These are phyloP conservation scores for Trypanosoma melophagium DNA, from an alignment of 208 protist genomes.

Conservation along the genomic window DNA sequence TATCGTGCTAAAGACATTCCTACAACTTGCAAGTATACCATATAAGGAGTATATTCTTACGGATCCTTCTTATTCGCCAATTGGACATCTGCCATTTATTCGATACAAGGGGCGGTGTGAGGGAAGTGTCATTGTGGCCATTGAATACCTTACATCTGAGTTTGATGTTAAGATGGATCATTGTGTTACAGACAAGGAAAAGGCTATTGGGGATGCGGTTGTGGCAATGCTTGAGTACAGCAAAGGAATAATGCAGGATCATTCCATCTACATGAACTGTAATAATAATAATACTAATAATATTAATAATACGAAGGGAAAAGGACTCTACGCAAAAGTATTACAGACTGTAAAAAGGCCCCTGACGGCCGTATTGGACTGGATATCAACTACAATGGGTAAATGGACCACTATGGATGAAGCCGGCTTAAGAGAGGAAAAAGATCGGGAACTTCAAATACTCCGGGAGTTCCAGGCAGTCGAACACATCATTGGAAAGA, in stretches of 20 bases:
- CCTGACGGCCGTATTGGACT: too few relatives aligned
- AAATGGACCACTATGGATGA: too few relatives aligned
- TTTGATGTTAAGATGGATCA: conserved; percentile 23
- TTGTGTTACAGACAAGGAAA: conserved; percentile 4
- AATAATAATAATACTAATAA: too few relatives aligned
- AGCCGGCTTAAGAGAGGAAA: too few relatives aligned
- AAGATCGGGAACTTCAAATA: too few relatives aligned
- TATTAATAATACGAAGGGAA: too few relatives aligned
- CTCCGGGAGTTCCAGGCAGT: too few relatives aligned
- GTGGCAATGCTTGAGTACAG: conserved; percentile 24
- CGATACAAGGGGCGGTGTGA: conserved; percentile 23
- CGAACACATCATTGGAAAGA: too few relatives aligned
- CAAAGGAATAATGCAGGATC: not conserved
- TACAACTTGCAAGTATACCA: conserved; percentile 28
- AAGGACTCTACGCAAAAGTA: too few relatives aligned
- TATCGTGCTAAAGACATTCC: conserved; percentile 28
- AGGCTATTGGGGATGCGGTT: conserved; percentile 14
- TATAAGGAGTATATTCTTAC: conserved; percentile 14
- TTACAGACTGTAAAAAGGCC: too few relatives aligned
- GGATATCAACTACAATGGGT: too few relatives aligned
- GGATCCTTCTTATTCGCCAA: conserved; percentile 22
- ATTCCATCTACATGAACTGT: too few relatives aligned
- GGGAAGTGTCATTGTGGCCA: conserved; percentile 16
- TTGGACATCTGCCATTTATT: conserved; percentile 28
- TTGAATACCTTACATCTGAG: conserved; percentile 22